These are phyloP conservation scores for Odontarrhena argentea DNA, from an alignment of 345 rosid species.

Conservation along the genomic window DNA sequence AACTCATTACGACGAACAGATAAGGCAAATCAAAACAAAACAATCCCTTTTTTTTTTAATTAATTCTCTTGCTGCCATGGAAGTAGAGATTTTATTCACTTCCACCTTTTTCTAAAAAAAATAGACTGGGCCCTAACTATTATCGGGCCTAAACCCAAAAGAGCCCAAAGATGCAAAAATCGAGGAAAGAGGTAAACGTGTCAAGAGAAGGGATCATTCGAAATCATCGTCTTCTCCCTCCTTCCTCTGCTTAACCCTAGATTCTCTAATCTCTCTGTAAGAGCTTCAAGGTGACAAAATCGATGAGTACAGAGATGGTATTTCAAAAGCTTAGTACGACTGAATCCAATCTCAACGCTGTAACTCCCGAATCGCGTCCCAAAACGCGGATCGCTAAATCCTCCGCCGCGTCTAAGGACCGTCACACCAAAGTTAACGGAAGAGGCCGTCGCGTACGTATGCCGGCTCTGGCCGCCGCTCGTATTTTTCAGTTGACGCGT, in stretches of 20 bases:
- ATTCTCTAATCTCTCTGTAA: conserved; percentile 4
- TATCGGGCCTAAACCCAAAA: neutral
- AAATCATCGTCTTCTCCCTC: conserved; percentile 20
- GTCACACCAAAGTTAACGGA: conserved; percentile 75
- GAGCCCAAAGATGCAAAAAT: conserved; percentile 4
- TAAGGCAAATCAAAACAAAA: conserved; percentile 18
- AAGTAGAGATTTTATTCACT: conserved; percentile 25
- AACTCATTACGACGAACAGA: conserved; percentile 20
- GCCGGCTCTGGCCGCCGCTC: conserved; percentile 70
- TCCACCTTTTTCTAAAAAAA: neutral
- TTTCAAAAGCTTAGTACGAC: conserved; percentile 17
- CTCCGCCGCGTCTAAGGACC: conserved; percentile 52
- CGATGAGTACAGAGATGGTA: conserved; percentile 26
- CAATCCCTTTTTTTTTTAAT: conserved; percentile 3
- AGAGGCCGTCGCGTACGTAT: conserved; percentile 73
- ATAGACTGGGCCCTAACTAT: conserved; percentile 16
- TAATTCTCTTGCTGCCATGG: conserved; percentile 28
- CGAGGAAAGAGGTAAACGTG: conserved; percentile 21
- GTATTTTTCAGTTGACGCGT: conserved; percentile 73
- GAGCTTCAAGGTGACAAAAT: neutral
- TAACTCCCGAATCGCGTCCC: conserved; percentile 22
- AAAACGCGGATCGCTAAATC: conserved; percentile 34
- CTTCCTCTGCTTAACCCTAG: conserved; percentile 16
- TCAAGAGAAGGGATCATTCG: conserved; percentile 26
- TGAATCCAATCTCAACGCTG: conserved; percentile 14